A percentile compares a stretch with the other conserved stretches of the same genome.
Conservation (phyloP, 1,139 yeast genomes). For the Suhomyces chickasaworum region DNA sequence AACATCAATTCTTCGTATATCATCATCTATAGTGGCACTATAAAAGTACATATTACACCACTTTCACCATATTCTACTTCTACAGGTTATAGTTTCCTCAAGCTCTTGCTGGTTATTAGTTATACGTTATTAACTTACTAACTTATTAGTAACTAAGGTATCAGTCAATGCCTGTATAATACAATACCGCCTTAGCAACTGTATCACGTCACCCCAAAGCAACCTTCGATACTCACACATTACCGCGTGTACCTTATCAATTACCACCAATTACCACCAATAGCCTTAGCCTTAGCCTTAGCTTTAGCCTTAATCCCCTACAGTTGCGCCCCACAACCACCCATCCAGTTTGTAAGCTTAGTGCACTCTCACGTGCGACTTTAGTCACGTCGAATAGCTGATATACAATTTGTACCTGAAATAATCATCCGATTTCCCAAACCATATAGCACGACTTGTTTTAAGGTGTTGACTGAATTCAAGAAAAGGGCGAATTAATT, state of each 20-base stretch:
- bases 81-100: too few species aligned
- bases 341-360: background rate
- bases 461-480: background rate
- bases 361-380: constrained; percentile 2
- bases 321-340: background rate
- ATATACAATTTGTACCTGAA: constrained; percentile 4
- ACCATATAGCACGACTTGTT: constrained; percentile 1
- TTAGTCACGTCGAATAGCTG: constrained; percentile 4
- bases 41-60: too few species aligned
- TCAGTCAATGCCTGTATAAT: too few species aligned
- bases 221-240: background rate
- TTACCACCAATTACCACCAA: background rate
- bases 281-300: background rate
- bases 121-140: too few species aligned
- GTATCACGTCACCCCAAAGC: background rate
- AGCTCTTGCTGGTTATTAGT: too few species aligned
- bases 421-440: constrained; percentile 13
- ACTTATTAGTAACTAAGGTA: too few species aligned
- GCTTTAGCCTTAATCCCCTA: too few species aligned
- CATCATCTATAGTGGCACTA: too few species aligned
- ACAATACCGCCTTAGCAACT: background rate
- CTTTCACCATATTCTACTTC: too few species aligned
- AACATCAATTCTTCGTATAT: too few species aligned
- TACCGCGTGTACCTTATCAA: background rate
- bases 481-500: background rate